A percentile compares a stretch with the other conserved stretches of the same genome.
These are phyloP conservation scores for Gaillardinia entomophila DNA, from an alignment of 805 yeast genomes.

Conservation along the genomic window DNA sequence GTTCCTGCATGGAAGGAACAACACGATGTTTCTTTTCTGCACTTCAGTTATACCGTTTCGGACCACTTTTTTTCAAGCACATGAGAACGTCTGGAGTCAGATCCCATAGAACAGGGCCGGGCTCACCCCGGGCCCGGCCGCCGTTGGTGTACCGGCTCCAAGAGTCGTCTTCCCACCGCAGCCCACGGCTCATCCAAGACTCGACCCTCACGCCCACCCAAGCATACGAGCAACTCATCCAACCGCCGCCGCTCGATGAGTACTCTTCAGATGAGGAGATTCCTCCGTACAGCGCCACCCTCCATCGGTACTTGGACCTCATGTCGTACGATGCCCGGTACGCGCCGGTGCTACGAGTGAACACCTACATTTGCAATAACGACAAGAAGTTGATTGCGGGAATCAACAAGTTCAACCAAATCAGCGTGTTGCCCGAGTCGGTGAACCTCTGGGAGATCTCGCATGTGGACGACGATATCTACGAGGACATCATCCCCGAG, in stretches of 20 bases:
- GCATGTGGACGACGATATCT: conserved; percentile 19
- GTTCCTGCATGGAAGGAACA: too few species aligned
- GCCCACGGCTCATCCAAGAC: too few species aligned
- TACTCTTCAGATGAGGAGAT: conserved; percentile 5
- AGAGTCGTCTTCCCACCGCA: too few species aligned
- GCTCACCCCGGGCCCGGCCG: too few species aligned
- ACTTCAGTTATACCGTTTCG: too few species aligned
- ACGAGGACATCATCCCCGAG: conserved; percentile 17
- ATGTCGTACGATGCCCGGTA: conserved; percentile 12
- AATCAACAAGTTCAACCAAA: conserved; percentile 12
- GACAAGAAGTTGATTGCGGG: conserved; percentile 7
- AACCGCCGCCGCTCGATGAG: not conserved
- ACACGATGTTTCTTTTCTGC: too few species aligned
- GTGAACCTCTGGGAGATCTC: conserved; percentile 17
- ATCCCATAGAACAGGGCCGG: too few species aligned
- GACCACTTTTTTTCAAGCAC: too few species aligned
- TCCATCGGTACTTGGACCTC: conserved; percentile 10
- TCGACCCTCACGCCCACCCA: too few species aligned
- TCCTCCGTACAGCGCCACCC: conserved; percentile 10
- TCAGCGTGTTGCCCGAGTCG: conserved; percentile 15
- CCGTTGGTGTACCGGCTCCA: too few species aligned
- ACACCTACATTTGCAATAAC: conserved; percentile 8
- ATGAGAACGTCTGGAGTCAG: too few species aligned
- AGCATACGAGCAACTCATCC: too few species aligned
- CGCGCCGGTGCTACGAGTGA: conserved; percentile 10